Conservation (phyloP, 169 alveolate genomes). For the Plasmodium coatneyi region DNA sequence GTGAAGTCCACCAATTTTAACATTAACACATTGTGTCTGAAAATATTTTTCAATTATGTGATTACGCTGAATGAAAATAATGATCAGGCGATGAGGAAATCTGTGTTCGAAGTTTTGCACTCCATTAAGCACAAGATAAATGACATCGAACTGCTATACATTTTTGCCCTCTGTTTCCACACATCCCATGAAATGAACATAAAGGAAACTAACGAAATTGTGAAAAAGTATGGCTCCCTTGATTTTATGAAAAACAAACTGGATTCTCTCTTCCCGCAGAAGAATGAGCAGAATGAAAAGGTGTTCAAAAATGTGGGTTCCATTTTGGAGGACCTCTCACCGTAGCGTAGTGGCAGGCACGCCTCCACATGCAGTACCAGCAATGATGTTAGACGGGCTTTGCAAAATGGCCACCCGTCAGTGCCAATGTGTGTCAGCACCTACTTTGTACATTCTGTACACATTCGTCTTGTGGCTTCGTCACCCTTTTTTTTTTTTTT, state of each 20-base stretch:
- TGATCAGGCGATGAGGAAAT: slow-evolving; percentile 38
- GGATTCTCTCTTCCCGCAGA: neutral
- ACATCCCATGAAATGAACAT: slow-evolving; percentile 21
- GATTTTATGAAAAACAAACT: slow-evolving; percentile 32
- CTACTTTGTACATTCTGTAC: neutral
- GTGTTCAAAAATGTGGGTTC: slow-evolving; percentile 18
- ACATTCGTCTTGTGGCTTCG: neutral
- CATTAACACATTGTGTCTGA: slow-evolving; percentile 24
- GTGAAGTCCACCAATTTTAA: slow-evolving; percentile 36
- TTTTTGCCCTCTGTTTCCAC: slow-evolving; percentile 34
- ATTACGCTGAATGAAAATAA: slow-evolving; percentile 42
- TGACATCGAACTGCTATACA: slow-evolving; percentile 25
- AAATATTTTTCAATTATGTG: slow-evolving; percentile 45
- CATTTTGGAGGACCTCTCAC: slow-evolving; percentile 34
- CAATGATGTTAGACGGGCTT: neutral
- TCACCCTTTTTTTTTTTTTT: neutral
- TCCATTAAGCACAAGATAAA: slow-evolving; percentile 2
- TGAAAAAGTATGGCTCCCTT: slow-evolving; percentile 22
- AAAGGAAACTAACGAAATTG: slow-evolving; percentile 37
- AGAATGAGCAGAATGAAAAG: slow-evolving; percentile 54
- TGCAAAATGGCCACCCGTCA: neutral
- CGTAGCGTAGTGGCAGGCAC: neutral
- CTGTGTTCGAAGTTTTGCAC: slow-evolving; percentile 33
- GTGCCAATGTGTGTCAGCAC: neutral
- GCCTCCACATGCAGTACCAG: neutral